These are phyloP conservation scores for Cyclostephanos tholiformis DNA, from an alignment of 108 stramenopile species.

Conservation along the genomic window DNA sequence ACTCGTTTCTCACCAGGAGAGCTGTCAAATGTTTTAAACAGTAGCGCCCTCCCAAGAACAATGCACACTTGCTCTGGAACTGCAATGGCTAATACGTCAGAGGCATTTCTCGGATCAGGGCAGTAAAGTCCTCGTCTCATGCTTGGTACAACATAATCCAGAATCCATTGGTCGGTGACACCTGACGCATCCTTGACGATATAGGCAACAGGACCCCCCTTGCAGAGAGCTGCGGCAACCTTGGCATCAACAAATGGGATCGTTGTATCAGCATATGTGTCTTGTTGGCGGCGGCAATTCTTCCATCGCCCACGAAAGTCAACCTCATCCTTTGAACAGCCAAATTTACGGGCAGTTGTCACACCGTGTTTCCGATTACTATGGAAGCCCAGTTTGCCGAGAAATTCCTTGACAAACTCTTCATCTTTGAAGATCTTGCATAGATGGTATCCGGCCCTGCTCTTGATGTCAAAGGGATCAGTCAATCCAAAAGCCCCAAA, in stretches of 20 bases:
- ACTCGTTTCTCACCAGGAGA: too few relatives aligned
- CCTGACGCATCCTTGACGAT: conserved; percentile 4
- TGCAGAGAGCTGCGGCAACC: conserved; percentile 29
- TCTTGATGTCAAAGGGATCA: conserved; percentile 15
- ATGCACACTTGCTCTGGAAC: neutral
- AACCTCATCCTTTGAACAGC: conserved; percentile 21
- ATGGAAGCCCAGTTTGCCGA: conserved; percentile 12
- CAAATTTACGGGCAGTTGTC: neutral
- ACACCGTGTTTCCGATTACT: conserved; percentile 15
- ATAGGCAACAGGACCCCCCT: conserved; percentile 19
- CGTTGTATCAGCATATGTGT: conserved; percentile 21
- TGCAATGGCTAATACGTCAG: too few relatives aligned
- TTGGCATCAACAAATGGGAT: conserved; percentile 37
- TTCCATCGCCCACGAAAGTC: conserved; percentile 29
- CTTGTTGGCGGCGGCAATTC: conserved; percentile 6
- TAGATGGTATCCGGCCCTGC: neutral
- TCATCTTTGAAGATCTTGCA: neutral
- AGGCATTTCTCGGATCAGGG: neutral
- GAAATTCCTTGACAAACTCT: conserved; percentile 4
- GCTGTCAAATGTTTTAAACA: conserved; percentile 1
- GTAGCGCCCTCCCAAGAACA: conserved; percentile 14
- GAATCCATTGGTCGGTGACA: conserved; percentile 31
- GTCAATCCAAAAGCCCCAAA: conserved; percentile 7
- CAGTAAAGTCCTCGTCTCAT: neutral
- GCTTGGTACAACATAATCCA: conserved; percentile 22